Conservation (phyloP, 306 rosid species). For the Glycine latifolia region DNA sequence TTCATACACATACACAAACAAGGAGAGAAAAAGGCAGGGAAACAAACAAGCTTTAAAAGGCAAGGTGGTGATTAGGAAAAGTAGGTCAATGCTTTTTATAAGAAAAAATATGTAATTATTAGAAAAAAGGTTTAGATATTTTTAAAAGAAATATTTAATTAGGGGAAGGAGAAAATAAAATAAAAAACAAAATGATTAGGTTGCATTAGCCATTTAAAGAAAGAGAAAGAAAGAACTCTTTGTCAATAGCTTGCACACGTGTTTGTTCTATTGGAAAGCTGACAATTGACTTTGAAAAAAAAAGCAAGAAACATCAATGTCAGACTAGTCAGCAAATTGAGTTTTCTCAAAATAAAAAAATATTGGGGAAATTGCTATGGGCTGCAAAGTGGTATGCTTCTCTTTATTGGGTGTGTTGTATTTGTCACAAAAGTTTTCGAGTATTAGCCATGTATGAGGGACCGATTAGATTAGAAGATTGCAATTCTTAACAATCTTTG, state of each 20-base stretch:
- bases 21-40: slow-evolving; percentile 41
- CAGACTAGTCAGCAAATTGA: slow-evolving; percentile 29
- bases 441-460: slow-evolving; percentile 8
- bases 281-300: slow-evolving; percentile 55
- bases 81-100: slow-evolving; percentile 58
- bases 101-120: slow-evolving; percentile 31
- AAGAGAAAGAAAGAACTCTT: slow-evolving; percentile 27
- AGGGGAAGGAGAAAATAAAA: slow-evolving; percentile 1
- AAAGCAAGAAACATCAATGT: slow-evolving; percentile 51
- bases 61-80: slow-evolving; percentile 48
- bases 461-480: slow-evolving; percentile 48
- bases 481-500: slow-evolving; percentile 35
- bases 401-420: slow-evolving; percentile 44
- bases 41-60: slow-evolving; percentile 57
- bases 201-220: slow-evolving; percentile 32
- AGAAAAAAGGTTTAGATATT: slow-evolving; percentile 24
- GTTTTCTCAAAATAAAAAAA: slow-evolving; percentile 4
- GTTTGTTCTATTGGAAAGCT: slow-evolving; percentile 45
- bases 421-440: slow-evolving; percentile 29
- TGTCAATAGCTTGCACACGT: slow-evolving; percentile 58
- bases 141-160: not conserved
- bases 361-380: slow-evolving; percentile 43
- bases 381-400: slow-evolving; percentile 44
- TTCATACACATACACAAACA: slow-evolving; percentile 35
- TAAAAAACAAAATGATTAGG: slow-evolving; percentile 42